phyloP scores from a whole-genome alignment of 1,139 yeast species.

The Pichia norvegensis region DNA sequence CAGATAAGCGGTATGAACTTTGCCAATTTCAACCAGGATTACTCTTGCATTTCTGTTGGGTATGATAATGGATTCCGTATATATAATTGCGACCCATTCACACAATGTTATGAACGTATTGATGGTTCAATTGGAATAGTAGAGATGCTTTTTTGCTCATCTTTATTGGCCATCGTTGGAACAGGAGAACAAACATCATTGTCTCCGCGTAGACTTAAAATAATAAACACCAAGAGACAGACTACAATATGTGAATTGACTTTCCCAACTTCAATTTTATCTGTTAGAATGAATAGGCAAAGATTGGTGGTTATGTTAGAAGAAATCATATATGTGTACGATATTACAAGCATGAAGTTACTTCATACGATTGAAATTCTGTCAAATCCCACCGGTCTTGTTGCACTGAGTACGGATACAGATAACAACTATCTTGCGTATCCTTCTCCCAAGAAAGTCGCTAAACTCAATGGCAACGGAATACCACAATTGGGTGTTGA shows the following conservation, averaged over 20 bases:
- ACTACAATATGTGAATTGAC: slow-evolving; percentile 64
- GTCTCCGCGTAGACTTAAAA: slow-evolving; percentile 44
- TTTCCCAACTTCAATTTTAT: slow-evolving; percentile 54
- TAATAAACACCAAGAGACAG: slow-evolving; percentile 61
- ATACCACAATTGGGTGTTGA: slow-evolving; percentile 2
- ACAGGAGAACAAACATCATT: slow-evolving; percentile 37
- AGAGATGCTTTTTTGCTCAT: slow-evolving; percentile 66
- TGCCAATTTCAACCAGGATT: slow-evolving; percentile 59
- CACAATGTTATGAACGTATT: slow-evolving; percentile 40
- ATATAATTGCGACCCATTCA: slow-evolving; percentile 55
- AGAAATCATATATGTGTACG: slow-evolving; percentile 65
- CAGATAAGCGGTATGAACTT: slow-evolving; percentile 32
- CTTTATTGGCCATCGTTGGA: slow-evolving; percentile 57
- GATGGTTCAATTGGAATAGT: slow-evolving; percentile 35
- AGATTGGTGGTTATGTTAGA: slow-evolving; percentile 54
- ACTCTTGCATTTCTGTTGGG: slow-evolving; percentile 55
- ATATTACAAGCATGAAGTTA: slow-evolving; percentile 62
- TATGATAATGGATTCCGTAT: slow-evolving; percentile 47
- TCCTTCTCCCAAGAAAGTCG: slow-evolving; percentile 65
- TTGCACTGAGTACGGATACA: slow-evolving; percentile 55
- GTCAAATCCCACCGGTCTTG: slow-evolving; percentile 32
- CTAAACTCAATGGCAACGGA: slow-evolving; percentile 18
- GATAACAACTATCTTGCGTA: slow-evolving; percentile 70
- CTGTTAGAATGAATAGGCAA: slow-evolving; percentile 59
- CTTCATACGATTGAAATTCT: slow-evolving; percentile 54